Percentiles rank a stretch among this genome's conserved stretches.
Conservation (phyloP, 2,329 filamentous ascomycete species). For the Aspergillus latus region DNA sequence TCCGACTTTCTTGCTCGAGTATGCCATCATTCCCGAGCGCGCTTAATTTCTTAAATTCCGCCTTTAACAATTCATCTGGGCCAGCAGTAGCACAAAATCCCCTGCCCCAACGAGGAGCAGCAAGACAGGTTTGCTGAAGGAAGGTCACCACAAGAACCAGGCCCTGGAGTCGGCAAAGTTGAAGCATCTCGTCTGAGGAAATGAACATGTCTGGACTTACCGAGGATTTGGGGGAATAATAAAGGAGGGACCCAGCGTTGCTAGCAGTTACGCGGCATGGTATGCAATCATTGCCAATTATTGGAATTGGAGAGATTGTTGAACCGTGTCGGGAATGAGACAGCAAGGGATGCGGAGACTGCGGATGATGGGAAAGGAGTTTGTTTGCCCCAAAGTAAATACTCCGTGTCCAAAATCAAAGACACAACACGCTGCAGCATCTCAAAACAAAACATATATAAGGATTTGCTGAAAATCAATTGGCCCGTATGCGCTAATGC, state of each 20-base stretch:
- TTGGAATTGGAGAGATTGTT: conserved; percentile 8
- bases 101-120: conserved; percentile 19
- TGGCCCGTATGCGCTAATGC: conserved; percentile 7
- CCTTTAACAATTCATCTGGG: conserved; percentile 28
- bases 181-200: conserved; percentile 25
- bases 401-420: not conserved
- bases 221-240: not conserved
- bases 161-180: conserved; percentile 21
- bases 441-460: not conserved
- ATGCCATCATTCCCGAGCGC: conserved; percentile 14
- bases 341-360: conserved; percentile 18
- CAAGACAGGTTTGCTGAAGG: conserved; percentile 22
- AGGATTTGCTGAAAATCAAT: not conserved
- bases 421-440: not conserved
- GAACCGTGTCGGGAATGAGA: conserved; percentile 9
- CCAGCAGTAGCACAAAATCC: conserved; percentile 35
- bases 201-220: conserved; percentile 2
- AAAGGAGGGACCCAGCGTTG: conserved; percentile 9
- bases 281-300: conserved; percentile 2
- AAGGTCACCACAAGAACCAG: conserved; percentile 22
- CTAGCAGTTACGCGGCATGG: conserved; percentile 18
- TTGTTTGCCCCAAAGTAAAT: not conserved
- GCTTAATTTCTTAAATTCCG: conserved; percentile 28
- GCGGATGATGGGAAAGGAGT: not conserved
- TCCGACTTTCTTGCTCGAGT: conserved; percentile 21